Conservation (phyloP, 2,329 filamentous ascomycete genomes). For the Lomentospora prolificans region DNA sequence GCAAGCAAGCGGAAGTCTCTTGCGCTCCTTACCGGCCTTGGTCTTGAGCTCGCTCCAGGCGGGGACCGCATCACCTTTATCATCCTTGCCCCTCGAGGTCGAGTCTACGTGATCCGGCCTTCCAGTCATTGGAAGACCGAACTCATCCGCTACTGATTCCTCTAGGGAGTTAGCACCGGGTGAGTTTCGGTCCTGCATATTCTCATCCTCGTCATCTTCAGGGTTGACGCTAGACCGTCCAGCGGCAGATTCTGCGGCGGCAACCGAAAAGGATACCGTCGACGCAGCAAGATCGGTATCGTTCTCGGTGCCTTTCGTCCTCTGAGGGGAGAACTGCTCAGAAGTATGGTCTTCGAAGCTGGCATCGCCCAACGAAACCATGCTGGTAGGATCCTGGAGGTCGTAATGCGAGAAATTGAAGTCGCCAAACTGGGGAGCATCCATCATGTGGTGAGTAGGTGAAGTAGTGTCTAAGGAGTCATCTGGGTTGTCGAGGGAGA, state of each 20-base stretch:
- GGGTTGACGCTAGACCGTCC: constrained; percentile 17
- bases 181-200: constrained; percentile 30
- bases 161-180: constrained; percentile 38
- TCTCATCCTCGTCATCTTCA: constrained; percentile 24
- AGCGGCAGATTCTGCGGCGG: constrained; percentile 19
- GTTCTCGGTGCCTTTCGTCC: neutral
- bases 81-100: constrained; percentile 43
- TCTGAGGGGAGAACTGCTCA: constrained; percentile 21
- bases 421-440: constrained; percentile 39
- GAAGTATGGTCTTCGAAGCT: constrained; percentile 21
- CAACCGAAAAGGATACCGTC: constrained; percentile 21
- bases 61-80: constrained; percentile 48
- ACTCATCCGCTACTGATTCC: constrained; percentile 48
- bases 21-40: constrained; percentile 91
- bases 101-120: constrained; percentile 42
- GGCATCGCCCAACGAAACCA: constrained; percentile 25
- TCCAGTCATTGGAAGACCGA: constrained; percentile 38
- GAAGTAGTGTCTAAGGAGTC: constrained; percentile 21
- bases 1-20: constrained; percentile 83
- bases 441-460: constrained; percentile 30
- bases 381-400: constrained; percentile 30
- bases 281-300: constrained; percentile 11
- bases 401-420: constrained; percentile 42
- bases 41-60: constrained; percentile 79
- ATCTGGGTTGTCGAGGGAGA: constrained; percentile 17